Base-by-base conservation (phyloP, 2,329 filamentous ascomycete genomes). In the Xylariaceae sp. region DNA sequence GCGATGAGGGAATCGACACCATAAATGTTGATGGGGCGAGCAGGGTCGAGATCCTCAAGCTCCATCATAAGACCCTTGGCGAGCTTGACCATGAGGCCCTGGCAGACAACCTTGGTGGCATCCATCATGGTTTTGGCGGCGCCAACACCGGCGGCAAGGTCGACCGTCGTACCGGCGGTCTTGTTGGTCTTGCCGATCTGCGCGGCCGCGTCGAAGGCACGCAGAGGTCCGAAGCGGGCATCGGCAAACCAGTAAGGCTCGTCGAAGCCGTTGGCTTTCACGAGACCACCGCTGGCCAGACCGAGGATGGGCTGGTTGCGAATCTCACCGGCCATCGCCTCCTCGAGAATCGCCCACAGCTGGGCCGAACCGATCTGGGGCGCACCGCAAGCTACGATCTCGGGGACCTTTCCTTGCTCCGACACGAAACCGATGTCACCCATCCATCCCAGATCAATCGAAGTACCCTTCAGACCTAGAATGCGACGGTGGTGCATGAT, bases 201-300 rank as follows among this genome's bases (percentile, higher is more conserved):
- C 10, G 61, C 54, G 17, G 62, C 56, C n/a, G 65, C 63, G 50
- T 70, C 68, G 52, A 63, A 66, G 49, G 61, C 63, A 7, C 64
- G 67, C 48, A 70, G 59, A 2, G 65, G 68, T 35, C 62, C 64
- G 51, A 70, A 71, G 47, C 68, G 66, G 39, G 68, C 68, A 51
- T 70, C 69, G 10, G 66, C 57, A 60, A 71, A 70, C 68, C 68
- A 71, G 58, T 69, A 71, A 1, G 69, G 69, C 48, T 71, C 67
- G 57, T 71, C 68, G 48, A 65, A 65, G 18, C 67, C 67, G 17
- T 67, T 67, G 17, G 65, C 63, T 54, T 61, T 68, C 53, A 71
- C 67, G 47, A 70, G 59, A 6, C 68, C 68, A 4, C 69, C 68
- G 51, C 67, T 69, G 10, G 68, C 62, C 0, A 70, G 65, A 52